Base-by-base conservation (phyloP, 176 grass and related monocot species). In the Triticum dicoccoides region DNA sequence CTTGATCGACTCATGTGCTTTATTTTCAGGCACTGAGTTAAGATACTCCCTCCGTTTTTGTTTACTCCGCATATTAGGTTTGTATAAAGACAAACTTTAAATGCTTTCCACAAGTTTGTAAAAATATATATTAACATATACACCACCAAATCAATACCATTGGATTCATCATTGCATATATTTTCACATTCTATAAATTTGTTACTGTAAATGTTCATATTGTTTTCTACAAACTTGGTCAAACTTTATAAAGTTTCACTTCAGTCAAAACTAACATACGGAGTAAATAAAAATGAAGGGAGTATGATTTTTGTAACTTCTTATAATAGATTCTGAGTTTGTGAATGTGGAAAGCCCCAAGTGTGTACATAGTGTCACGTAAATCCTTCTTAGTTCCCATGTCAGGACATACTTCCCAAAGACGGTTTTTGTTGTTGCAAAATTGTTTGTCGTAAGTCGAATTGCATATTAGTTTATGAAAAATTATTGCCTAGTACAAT, bases 1-100 rank as follows among this genome's bases (percentile, higher is more conserved):
- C 64, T 30, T 54, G 85, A 39, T 58, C 66, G 30, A 69, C 86
- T 17, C 82, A 82, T 89, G 65, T 82, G 24, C 79, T 88, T 35
- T 92, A 18, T 92, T 82, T 37, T 77, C 89, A 51, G 84, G 70
- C 54, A 58, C 83, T 73, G 89, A 85, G 81, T 81, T 30, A 84
- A 87, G 89, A 88, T 42, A 42, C 41, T 42, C 41, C 41, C 41
- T 42, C 41, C 2, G 41, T 42, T 42, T 42, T 42, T 42, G 9
- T 42, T 42, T 42, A 42, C 41, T 42, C 41, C 41, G 0, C 41
- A 42, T 42, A 42, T 42, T 42, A 42, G 41, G 41, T 42, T 42
- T 42, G 41, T 42, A 42, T 42, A 42, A 42, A 42, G 41, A 10
- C 41, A 42, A 42, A 42, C 38, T 39, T 39, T 39, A 39, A 39